Evolutionary conservation across 2,329 filamentous ascomycete species (phyloP).

Genomic region (Trichoderma endophyticum): DNA sequence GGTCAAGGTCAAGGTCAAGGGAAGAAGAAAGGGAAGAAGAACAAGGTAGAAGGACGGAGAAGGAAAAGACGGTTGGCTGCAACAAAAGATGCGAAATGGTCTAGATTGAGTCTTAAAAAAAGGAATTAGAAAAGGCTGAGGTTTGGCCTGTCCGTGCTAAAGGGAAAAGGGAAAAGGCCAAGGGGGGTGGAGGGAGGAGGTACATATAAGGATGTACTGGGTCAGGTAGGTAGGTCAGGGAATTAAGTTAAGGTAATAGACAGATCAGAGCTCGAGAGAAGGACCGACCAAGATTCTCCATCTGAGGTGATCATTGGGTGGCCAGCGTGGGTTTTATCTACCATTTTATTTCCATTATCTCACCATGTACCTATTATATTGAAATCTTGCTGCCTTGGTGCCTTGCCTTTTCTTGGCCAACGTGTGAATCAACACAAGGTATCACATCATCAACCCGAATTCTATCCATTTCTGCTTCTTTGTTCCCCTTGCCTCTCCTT

Average conservation of each 20-base stretch:
- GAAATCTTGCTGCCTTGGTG: background rate
- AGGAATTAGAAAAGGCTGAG: conserved; percentile 27
- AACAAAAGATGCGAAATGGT: background rate
- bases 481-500: background rate
- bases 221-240: background rate
- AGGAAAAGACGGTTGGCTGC: background rate
- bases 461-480: background rate
- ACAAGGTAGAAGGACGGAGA: background rate
- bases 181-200: conserved; percentile 14
- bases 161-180: conserved; percentile 22
- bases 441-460: no score
- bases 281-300: background rate
- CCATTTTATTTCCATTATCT: background rate
- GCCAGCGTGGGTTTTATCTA: background rate
- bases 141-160: background rate
- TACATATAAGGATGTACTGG: background rate
- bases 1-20: background rate
- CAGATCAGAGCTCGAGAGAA: background rate
- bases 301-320: background rate
- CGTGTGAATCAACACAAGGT: no score
- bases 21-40: background rate
- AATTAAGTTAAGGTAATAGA: background rate
- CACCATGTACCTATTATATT: background rate
- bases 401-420: background rate
- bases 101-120: conserved; percentile 18